Evolutionary conservation across 129 eudicot genomes (phyloP).

Genomic region (Chrysanthemum lavandulifolium): DNA sequence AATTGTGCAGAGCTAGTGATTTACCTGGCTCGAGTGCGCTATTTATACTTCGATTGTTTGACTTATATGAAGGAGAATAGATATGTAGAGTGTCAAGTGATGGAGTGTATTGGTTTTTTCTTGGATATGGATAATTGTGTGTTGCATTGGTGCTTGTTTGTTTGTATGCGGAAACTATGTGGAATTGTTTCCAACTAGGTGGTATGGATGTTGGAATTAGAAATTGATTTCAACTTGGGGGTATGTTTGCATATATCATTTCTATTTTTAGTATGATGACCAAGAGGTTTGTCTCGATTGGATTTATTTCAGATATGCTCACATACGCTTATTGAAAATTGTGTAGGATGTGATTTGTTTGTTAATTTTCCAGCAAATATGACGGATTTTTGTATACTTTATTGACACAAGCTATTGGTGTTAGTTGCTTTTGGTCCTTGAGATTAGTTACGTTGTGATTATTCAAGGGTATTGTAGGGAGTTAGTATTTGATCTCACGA

Average conservation of each 20-base stretch:
- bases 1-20: no score
- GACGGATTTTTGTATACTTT: background rate
- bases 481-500: constrained; percentile 13
- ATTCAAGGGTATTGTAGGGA: constrained; percentile 4
- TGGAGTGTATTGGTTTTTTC: background rate
- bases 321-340: background rate
- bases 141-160: constrained; percentile 18
- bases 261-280: constrained; percentile 28
- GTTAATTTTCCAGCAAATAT: background rate
- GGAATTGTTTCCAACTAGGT: background rate
- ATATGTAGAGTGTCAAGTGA: no score
- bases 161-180: constrained; percentile 23
- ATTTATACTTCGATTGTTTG: background rate
- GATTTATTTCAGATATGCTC: constrained; percentile 6
- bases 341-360: background rate
- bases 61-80: constrained; percentile 6
- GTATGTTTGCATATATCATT: constrained; percentile 11
- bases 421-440: constrained; percentile 9
- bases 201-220: constrained; percentile 16
- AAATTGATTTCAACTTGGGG: background rate
- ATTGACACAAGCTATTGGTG: background rate
- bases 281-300: constrained; percentile 5
- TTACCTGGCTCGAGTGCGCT: no score
- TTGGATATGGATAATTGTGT: constrained; percentile 9
- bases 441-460: background rate